Evolutionary conservation across 345 rosid species (phyloP).

Genomic region (Boechera retrofracta): DNA sequence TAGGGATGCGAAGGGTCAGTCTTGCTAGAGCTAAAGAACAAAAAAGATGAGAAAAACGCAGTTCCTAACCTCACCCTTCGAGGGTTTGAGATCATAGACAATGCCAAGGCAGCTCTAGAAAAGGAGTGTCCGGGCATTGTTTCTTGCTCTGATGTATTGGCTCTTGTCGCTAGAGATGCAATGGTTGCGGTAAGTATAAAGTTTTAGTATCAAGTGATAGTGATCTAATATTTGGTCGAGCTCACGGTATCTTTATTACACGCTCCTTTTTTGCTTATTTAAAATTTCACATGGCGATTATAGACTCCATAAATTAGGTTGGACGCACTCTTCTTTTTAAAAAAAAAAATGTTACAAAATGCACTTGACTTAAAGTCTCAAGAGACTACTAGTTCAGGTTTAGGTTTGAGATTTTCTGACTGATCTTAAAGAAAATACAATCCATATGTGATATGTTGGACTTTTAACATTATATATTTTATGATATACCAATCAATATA

Average conservation of each 20-base stretch:
- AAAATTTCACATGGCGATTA: neutral
- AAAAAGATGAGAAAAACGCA: conserved; percentile 60
- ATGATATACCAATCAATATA: neutral
- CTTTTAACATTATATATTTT: neutral
- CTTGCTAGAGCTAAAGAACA: conserved; percentile 57
- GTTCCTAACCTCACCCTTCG: conserved; percentile 59
- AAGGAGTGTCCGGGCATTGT: conserved; percentile 73
- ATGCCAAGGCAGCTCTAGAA: conserved; percentile 64
- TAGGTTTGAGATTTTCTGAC: neutral
- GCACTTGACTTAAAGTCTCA: neutral
- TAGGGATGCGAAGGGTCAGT: conserved; percentile 93
- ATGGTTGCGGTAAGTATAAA: conserved; percentile 49
- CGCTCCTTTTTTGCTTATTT: neutral
- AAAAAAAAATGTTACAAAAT: neutral
- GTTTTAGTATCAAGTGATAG: neutral
- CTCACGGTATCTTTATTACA: neutral
- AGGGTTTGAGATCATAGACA: conserved; percentile 66
- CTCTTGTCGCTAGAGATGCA: conserved; percentile 69
- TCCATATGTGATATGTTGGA: neutral
- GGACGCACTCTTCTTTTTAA: neutral
- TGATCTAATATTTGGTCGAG: neutral
- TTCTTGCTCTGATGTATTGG: conserved; percentile 79
- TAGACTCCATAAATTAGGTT: neutral
- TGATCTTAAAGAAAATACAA: neutral
- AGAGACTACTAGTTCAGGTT: neutral